Evolutionary conservation across 2,329 filamentous ascomycete species (phyloP).

Genomic region (Sclerotinia spermophila): DNA sequence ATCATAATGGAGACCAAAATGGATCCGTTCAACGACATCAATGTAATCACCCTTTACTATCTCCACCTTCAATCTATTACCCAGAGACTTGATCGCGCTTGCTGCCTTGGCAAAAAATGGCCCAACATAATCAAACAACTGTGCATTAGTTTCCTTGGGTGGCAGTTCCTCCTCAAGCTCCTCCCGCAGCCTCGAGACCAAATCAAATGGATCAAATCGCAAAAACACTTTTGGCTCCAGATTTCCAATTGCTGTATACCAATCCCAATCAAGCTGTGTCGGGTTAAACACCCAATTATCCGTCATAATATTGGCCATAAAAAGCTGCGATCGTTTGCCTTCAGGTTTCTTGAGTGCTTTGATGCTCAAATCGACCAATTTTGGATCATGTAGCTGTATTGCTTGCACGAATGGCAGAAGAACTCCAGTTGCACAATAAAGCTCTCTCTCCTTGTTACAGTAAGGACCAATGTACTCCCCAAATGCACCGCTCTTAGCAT

Average conservation of each 20-base stretch:
- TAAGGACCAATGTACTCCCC: neutral
- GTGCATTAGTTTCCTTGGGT: too few relatives aligned
- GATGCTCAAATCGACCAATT: neutral
- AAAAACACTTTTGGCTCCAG: too few relatives aligned
- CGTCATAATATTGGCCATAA: neutral
- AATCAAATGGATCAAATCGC: neutral
- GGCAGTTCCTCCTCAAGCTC: neutral
- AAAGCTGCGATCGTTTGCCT: neutral
- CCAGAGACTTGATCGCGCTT: conserved; percentile 18
- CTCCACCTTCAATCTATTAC: conserved; percentile 20
- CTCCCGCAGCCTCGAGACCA: neutral
- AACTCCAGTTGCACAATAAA: neutral
- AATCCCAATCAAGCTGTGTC: neutral
- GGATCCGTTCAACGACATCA: conserved; percentile 22
- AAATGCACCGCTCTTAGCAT: neutral
- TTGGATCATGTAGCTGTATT: neutral
- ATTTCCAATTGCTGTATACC: neutral
- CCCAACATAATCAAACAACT: conserved; percentile 21
- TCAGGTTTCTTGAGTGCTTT: neutral
- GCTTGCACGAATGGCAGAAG: neutral
- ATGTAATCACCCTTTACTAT: conserved; percentile 24
- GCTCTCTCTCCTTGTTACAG: neutral
- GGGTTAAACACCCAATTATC: neutral
- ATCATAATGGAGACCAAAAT: conserved; percentile 18
- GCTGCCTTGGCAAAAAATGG: conserved; percentile 22